A percentile compares a stretch with the other conserved stretches of the same genome.
Evolutionary conservation across 139 green algal species (phyloP).

Genomic region (Volvox africanus): DNA sequence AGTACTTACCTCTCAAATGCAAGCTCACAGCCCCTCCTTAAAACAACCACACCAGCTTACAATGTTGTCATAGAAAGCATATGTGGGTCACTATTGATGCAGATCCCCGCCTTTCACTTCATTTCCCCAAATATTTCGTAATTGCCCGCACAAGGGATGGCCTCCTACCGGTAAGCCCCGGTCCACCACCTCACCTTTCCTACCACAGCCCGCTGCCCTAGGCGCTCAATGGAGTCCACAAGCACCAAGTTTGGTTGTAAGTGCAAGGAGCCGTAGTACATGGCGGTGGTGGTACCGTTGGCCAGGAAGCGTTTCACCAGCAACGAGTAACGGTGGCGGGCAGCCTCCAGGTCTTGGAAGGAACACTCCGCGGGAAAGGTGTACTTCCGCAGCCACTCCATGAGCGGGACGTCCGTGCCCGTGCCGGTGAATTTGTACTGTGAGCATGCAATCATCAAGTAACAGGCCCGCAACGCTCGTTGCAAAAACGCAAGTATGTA

Average conservation of each 20-base stretch:
- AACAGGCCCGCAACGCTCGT: background rate
- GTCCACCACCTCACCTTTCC: slow-evolving; percentile 63
- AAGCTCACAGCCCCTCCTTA: too few relatives aligned
- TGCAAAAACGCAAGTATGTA: background rate
- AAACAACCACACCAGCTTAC: too few relatives aligned
- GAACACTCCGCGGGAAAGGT: slow-evolving; percentile 62
- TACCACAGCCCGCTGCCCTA: slow-evolving; percentile 72
- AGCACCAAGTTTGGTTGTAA: slow-evolving; percentile 63
- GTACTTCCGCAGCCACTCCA: slow-evolving; percentile 68
- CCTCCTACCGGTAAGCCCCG: too few relatives aligned
- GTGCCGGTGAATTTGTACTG: slow-evolving; percentile 61
- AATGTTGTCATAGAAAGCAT: too few relatives aligned
- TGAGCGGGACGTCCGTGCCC: slow-evolving; percentile 60
- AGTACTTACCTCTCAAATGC: too few relatives aligned
- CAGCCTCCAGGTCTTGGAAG: slow-evolving; percentile 53
- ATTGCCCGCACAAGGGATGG: too few relatives aligned
- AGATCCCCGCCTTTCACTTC: too few relatives aligned
- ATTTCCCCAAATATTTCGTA: too few relatives aligned
- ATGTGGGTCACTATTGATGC: too few relatives aligned
- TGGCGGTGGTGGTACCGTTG: slow-evolving; percentile 51
- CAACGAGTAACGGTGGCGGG: slow-evolving; percentile 43
- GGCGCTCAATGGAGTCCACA: slow-evolving; percentile 58
- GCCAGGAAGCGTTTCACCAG: slow-evolving; percentile 59
- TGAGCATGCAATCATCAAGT: background rate
- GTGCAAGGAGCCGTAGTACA: slow-evolving; percentile 72